Evolutionary conservation across 2,329 filamentous ascomycete species (phyloP).

Genomic region (Botrytis hyacinthi): DNA sequence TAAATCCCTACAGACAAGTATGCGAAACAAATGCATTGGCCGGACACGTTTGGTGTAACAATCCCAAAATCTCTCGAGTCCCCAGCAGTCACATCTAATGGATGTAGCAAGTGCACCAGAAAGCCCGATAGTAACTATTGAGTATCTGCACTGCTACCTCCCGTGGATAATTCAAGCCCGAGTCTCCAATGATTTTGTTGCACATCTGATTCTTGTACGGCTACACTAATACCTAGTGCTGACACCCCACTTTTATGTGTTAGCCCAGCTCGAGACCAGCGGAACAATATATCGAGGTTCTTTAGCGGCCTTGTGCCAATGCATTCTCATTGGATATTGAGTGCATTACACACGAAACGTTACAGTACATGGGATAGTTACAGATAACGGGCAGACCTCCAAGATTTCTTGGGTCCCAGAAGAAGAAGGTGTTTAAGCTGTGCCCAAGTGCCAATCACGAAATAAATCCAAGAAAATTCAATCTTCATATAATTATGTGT

Average conservation of each 20-base stretch:
- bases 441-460: background rate
- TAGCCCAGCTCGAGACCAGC: background rate
- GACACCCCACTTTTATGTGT: background rate
- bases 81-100: background rate
- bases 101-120: background rate
- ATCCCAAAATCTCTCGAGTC: background rate
- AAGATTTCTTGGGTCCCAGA: background rate
- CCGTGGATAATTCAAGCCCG: background rate
- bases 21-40: background rate
- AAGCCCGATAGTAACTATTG: background rate
- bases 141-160: background rate
- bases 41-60: background rate
- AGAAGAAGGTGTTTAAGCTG: background rate
- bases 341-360: background rate
- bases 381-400: background rate
- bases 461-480: background rate
- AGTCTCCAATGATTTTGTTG: background rate
- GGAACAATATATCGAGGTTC: background rate
- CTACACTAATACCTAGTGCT: background rate
- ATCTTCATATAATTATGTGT: background rate
- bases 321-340: background rate
- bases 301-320: background rate
- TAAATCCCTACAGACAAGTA: background rate
- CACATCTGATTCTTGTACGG: background rate
- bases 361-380: background rate